A percentile compares a stretch with the other conserved stretches of the same genome.
These are phyloP conservation scores for Phytophthora rubi DNA, from an alignment of 352 stramenopile species.

Conservation along the genomic window DNA sequence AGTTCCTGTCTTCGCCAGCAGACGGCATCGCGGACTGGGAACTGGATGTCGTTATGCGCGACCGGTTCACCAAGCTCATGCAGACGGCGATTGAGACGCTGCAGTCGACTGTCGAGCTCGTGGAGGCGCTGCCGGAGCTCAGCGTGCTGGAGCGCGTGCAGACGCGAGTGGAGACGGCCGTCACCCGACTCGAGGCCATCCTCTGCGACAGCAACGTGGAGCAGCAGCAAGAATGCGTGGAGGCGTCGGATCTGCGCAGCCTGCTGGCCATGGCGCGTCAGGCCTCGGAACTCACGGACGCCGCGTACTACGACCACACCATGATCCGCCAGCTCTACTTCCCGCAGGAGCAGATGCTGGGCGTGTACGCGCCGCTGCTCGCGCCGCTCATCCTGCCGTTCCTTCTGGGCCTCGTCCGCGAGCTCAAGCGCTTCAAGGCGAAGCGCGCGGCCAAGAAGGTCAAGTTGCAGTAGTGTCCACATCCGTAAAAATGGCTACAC, in stretches of 20 bases:
- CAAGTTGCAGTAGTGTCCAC: slow-evolving; percentile 24
- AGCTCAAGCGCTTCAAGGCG: slow-evolving; percentile 55
- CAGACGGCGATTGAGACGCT: slow-evolving; percentile 67
- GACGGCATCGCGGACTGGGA: slow-evolving; percentile 80
- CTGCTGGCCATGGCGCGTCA: slow-evolving; percentile 51
- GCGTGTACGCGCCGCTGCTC: slow-evolving; percentile 67
- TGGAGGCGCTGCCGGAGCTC: slow-evolving; percentile 74
- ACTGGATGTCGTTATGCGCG: slow-evolving; percentile 57
- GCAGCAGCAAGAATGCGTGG: slow-evolving; percentile 26
- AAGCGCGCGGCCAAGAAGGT: slow-evolving; percentile 43
- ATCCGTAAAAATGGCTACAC: background rate
- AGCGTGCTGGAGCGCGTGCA: slow-evolving; percentile 74
- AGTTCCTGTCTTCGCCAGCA: slow-evolving; percentile 56
- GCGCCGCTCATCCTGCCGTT: slow-evolving; percentile 70
- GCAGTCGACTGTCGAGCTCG: slow-evolving; percentile 74
- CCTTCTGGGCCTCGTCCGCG: slow-evolving; percentile 56
- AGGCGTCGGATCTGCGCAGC: slow-evolving; percentile 29
- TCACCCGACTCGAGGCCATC: slow-evolving; percentile 61
- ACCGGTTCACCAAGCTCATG: slow-evolving; percentile 63
- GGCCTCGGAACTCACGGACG: slow-evolving; percentile 55
- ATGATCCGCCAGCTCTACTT: slow-evolving; percentile 82
- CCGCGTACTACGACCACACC: slow-evolving; percentile 71
- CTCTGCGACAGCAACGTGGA: slow-evolving; percentile 36
- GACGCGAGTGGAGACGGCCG: slow-evolving; percentile 53
- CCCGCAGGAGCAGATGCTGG: slow-evolving; percentile 71